Base-by-base conservation (phyloP, 805 yeast genomes). In the Brettanomyces bruxellensis region DNA sequence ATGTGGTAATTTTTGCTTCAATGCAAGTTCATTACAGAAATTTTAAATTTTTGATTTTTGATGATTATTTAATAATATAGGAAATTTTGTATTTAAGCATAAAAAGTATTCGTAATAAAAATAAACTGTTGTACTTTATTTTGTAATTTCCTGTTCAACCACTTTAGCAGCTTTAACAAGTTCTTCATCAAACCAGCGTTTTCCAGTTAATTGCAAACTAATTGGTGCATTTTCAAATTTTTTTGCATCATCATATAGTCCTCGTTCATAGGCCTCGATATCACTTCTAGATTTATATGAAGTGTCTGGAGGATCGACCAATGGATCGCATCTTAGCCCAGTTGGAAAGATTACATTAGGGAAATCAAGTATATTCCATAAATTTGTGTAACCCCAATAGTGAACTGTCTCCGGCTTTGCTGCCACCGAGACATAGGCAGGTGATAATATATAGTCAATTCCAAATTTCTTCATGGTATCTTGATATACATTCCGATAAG, bases 351-450 rank as follows among this genome's bases (percentile, higher is more conserved):
- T 69, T 45, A 79, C 75, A 35, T 76, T 73, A 22, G 90, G 87
- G 55, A 75, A 71, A 60, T 83, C 91, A 49, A 82, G 61, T 46
- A 81, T 57, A 62, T 83, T 83, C 79, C 80, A 83, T 53, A 81
- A 67, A 3, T 83, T 67, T 4, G 88, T 81, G 68, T 83, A 84
- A 1, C 87, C 81, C 88, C 89, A 84, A 63, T 81, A 81, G 55
- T 73, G 72, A 12, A 78, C 67, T 28, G 70, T 70, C 42, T 72
- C 78, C 5, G 81, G 79, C 48, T 71, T 69, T 40, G 86, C 83
- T 22, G 89, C 86, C 35, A 79, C 83, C 47, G 78, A 78, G 45
- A 72, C 75, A 60, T 80, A 78, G 12, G 78, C 69, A 45, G 89
- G 88, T 40, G 78, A 67, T 40, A 83, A 58, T 48, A 83, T 69